phyloP scores from a whole-genome alignment of 805 yeast genomes.

The Isabelozyma pseudorhagii region DNA sequence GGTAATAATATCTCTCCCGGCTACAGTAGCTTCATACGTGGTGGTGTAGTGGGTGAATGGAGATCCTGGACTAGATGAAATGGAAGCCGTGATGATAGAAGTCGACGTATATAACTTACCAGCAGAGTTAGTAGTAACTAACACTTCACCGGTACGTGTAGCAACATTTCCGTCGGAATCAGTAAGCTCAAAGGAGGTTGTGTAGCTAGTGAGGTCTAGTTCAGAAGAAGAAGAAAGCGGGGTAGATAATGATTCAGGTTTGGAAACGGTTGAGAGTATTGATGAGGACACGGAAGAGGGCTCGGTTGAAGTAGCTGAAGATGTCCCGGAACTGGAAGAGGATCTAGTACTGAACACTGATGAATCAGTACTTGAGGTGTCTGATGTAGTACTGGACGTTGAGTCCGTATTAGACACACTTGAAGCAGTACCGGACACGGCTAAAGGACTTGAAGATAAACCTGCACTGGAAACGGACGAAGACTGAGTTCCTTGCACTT shows the following conservation, averaged over 20 bases:
- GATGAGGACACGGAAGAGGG: too few species aligned
- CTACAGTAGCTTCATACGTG: constrained; percentile 7
- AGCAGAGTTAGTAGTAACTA: constrained; percentile 8
- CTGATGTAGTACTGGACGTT: too few species aligned
- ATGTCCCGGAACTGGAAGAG: not conserved
- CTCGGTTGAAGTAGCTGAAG: not conserved
- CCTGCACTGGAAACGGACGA: not conserved
- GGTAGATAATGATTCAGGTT: not conserved
- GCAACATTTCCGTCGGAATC: constrained; percentile 8
- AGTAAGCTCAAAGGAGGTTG: constrained; percentile 3
- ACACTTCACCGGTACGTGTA: constrained; percentile 14
- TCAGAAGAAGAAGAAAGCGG: not conserved
- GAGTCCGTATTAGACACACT: too few species aligned
- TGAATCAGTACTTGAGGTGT: too few species aligned
- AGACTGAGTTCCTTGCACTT: too few species aligned
- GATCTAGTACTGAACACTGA: too few species aligned
- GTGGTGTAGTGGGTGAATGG: constrained; percentile 9
- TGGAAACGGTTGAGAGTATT: not conserved
- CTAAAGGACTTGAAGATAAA: not conserved
- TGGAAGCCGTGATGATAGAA: not conserved
- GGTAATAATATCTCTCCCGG: constrained; percentile 9
- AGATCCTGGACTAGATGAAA: not conserved
- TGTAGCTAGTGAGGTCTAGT: too few species aligned
- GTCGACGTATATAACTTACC: constrained; percentile 9
- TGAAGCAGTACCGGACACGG: too few species aligned